Conservation (phyloP, 768 basidiomycete species). For the Lactarius sanguifluus region DNA sequence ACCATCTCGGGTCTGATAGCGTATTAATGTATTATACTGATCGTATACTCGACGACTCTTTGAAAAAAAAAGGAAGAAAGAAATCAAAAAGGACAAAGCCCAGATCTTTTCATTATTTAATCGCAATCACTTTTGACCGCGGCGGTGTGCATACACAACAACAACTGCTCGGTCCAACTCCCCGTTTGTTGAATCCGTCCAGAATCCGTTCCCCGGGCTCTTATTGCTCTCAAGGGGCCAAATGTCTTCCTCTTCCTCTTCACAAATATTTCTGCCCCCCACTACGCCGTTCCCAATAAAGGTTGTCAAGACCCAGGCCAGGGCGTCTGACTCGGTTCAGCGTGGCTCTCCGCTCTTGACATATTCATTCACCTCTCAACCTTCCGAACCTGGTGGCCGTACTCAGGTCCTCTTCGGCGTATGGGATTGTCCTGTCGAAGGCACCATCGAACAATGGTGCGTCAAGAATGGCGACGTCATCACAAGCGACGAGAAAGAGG, state of each 20-base stretch:
- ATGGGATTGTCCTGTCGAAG: constrained; percentile 89
- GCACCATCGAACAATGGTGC: constrained; percentile 70
- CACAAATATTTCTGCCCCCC: constrained; percentile 67
- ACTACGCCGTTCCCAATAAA: constrained; percentile 87
- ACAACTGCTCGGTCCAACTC: constrained; percentile 12
- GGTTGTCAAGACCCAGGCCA: constrained; percentile 65
- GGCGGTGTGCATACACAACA: constrained; percentile 13
- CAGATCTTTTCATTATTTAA: constrained; percentile 1
- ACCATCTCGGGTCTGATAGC: background rate
- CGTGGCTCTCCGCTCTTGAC: constrained; percentile 80
- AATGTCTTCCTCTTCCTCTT: constrained; percentile 36
- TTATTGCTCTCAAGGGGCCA: background rate
- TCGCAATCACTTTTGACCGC: constrained; percentile 6
- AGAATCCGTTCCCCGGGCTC: background rate
- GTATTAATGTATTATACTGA: background rate
- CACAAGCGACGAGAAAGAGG: constrained; percentile 53
- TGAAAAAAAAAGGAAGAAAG: background rate
- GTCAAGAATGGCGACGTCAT: constrained; percentile 65
- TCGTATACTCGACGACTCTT: background rate
- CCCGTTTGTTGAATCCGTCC: constrained; percentile 14
- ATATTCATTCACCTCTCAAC: constrained; percentile 72
- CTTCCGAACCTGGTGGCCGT: constrained; percentile 44
- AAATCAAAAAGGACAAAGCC: background rate
- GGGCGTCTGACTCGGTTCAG: constrained; percentile 45
- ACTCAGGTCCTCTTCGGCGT: constrained; percentile 79